Base-by-base conservation (phyloP, 1,284 basidiomycete genomes). In the Boletus mariae region DNA sequence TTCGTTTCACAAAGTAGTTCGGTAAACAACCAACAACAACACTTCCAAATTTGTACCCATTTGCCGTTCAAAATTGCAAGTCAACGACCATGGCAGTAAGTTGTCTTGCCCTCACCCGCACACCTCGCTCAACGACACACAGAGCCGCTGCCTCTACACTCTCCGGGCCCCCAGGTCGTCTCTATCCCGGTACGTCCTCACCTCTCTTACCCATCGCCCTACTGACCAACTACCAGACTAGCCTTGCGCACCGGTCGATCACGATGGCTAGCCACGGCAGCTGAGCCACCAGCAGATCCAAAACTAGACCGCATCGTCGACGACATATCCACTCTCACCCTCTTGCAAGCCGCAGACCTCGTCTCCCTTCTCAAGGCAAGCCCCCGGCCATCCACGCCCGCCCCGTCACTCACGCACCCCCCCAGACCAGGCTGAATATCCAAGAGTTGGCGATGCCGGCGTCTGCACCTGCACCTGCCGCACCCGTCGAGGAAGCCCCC, bases 291-390 rank as follows among this genome's bases (percentile, higher is more conserved):
- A 1, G 64, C 72, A n/a, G 83, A 91, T 66, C 83, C 92, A 25
- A 87, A 84, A 68, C 83, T 99, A 60, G 77, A 75, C 52, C 82
- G 82, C 53, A 89, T 99, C 62, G 97, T 99, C 26, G 93, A 99
- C 71, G 87, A 93, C 71, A 98, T 99, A 62, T 92, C 95, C 26
- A 77, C 81, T 35, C 73, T 99, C 59, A 95, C 94, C 20, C 79
- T 99, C 47, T 78, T 99, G 55, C 96, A 99, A 73, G 97, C 97
- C 6, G 89, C 97, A n/a, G 95, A 99, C 76, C 82, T 99, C 53
- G 95, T 99, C 17, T 17, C 17, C 17, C 17, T 17, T 17, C 17
- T 17, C 17, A 17, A 17, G 17, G 17, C 91, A 72, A 68, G 73
- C 26, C 13, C 32, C 3, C 15, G 2, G 12, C 7, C 28, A 8